Percentiles rank a stretch among this genome's conserved stretches.
Conservation (phyloP, 2,329 filamentous ascomycete genomes). For the Aspergillus fischeri region DNA sequence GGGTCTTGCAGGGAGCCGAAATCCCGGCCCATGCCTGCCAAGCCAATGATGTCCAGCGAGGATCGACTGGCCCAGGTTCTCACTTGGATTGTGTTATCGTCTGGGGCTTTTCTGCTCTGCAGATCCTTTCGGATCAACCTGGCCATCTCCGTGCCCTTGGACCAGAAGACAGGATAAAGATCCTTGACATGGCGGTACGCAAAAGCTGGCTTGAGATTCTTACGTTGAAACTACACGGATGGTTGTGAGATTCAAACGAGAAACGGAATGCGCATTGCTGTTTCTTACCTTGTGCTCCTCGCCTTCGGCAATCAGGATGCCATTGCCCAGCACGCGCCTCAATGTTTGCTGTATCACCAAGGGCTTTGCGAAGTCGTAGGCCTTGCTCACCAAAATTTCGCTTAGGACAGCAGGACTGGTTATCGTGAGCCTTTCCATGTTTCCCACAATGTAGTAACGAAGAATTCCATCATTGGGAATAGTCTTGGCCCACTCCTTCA, state of each 20-base stretch:
- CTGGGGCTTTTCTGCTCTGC: background rate
- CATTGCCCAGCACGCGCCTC: conserved; percentile 11
- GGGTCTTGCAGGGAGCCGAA: conserved; percentile 51
- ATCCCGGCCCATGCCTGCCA: conserved; percentile 54
- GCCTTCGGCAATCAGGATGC: conserved; percentile 14
- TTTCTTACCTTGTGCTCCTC: conserved; percentile 9
- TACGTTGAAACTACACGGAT: background rate
- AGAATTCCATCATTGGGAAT: conserved; percentile 50
- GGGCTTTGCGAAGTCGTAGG: conserved; percentile 14
- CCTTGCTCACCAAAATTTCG: conserved; percentile 48
- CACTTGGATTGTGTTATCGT: conserved; percentile 1
- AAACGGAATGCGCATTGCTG: background rate
- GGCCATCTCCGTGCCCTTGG: background rate
- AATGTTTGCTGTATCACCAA: background rate
- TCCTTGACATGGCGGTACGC: background rate
- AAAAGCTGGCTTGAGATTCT: background rate
- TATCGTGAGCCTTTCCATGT: conserved; percentile 42
- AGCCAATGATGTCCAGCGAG: conserved; percentile 56
- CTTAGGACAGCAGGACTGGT: conserved; percentile 45
- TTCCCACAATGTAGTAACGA: conserved; percentile 45
- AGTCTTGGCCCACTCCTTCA: conserved; percentile 38
- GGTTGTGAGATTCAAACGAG: too few relatives aligned
- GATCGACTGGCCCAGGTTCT: conserved; percentile 35
- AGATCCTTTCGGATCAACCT: background rate
- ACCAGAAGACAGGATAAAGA: background rate